Percentiles rank a stretch among this genome's conserved stretches.
phyloP scores from a whole-genome alignment of 169 alveolate species.

The Plasmodium gallinaceum region DNA sequence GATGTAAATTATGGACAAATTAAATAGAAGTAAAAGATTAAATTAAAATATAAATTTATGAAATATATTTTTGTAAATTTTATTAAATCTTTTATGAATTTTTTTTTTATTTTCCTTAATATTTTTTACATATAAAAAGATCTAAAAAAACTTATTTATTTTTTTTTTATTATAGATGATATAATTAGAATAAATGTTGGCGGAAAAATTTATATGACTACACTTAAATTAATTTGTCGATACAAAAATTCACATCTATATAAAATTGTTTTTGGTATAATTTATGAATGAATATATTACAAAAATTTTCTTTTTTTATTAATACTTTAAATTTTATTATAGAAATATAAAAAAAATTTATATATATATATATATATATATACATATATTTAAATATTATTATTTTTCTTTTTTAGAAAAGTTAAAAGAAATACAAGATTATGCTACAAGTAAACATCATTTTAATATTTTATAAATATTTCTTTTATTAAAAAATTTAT shows the following conservation, averaged over 20 bases:
- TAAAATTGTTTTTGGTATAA: slow-evolving; percentile 52
- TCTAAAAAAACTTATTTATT: background rate
- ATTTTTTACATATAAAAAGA: background rate
- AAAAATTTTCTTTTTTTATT: background rate
- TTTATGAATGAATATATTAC: background rate
- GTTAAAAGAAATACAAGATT: slow-evolving; percentile 11
- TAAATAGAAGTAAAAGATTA: slow-evolving; percentile 7
- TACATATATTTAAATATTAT: background rate
- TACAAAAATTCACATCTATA: slow-evolving; percentile 50
- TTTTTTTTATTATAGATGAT: slow-evolving; percentile 24
- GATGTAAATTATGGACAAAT: slow-evolving; percentile 35
- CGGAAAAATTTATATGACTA: slow-evolving; percentile 63
- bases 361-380: background rate
- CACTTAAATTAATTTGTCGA: slow-evolving; percentile 50
- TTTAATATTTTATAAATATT: background rate
- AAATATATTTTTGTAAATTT: background rate
- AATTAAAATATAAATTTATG: background rate
- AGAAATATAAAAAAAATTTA: background rate
- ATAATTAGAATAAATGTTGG: slow-evolving; percentile 70
- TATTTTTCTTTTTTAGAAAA: slow-evolving; percentile 14
- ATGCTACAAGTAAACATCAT: slow-evolving; percentile 14
- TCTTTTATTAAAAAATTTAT: background rate
- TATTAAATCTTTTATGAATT: background rate
- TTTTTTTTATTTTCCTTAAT: background rate
- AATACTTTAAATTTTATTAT: background rate